Evolutionary conservation across 2,329 filamentous ascomycete genomes (phyloP), one percentile per base, ranked within the genome.

Genomic region (Botryosphaeria agaves): DNA sequence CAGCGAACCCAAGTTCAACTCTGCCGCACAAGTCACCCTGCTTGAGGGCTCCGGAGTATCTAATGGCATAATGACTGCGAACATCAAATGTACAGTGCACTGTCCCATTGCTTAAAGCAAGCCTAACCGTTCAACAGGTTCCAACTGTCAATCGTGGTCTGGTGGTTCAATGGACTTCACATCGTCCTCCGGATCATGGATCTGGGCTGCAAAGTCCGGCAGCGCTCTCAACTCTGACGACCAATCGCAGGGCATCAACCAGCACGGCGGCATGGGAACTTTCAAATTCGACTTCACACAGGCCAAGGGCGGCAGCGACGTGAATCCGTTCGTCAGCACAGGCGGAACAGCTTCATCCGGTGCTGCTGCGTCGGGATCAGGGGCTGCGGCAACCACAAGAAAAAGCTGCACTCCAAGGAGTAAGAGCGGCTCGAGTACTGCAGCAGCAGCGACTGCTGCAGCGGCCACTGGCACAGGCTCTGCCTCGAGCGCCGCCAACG

Each of bases 11-110:
- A 36, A 43, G 11, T 45, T 55, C 32, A 57, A 62, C 36, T 46
- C 46, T 3, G 41, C 46, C 16, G 52, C 62, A 2, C 38, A 63
- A 31, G 50, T 66, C 12, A 57, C 55, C 8, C 39, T 72, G 3
- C 52, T 72, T 0, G 62, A 58, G 26, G 67, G 67, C 3, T 63
- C 61, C 3, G 65, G 67, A 2, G 61, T 72, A 4, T 43, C 48
- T 4, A 53, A 64, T 39, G 61, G 61, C 14, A 51, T 55, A 12
- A 67, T 72, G 61, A 57, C 56, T 14, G 68, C 66, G 11, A 72
- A 72, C 41, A 52, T 73, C 14, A 57, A 50, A 38, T 72, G 68
- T 58, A 50, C 36, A 52, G 39, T 5, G 4, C 16, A 9, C 3
- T 4, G 7, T 7, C 21, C 12, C 21, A 12, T 23, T 12, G 9